A percentile compares a stretch with the other conserved stretches of the same genome.
These are phyloP conservation scores for Dothidotthia symphoricarpi DNA, from an alignment of 2,329 filamentous ascomycete genomes.

Conservation along the genomic window DNA sequence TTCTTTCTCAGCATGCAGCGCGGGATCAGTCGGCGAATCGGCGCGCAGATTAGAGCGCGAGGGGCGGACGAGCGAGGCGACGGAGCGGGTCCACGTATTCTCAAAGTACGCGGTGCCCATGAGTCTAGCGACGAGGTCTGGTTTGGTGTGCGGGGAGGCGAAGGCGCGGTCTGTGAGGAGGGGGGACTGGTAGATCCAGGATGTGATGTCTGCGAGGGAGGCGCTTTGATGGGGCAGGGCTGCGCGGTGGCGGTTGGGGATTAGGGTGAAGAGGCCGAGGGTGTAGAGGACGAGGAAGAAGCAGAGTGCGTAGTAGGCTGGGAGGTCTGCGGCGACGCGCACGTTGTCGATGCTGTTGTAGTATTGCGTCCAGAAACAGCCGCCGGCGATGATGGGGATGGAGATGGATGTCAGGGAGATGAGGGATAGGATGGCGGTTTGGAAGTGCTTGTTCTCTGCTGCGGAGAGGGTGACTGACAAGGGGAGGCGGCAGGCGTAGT, in stretches of 20 bases:
- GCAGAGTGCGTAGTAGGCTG: conserved; percentile 71
- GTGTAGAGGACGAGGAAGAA: conserved; percentile 70
- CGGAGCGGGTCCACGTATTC: conserved; percentile 26
- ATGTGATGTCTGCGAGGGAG: conserved; percentile 73
- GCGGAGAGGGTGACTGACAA: conserved; percentile 60
- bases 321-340: conserved; percentile 66
- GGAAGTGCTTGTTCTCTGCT: conserved; percentile 61
- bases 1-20: conserved; percentile 17
- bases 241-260: conserved; percentile 61
- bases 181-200: conserved; percentile 71
- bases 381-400: conserved; percentile 67
- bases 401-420: conserved; percentile 60
- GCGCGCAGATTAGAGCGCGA: conserved; percentile 27
- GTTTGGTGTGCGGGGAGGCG: conserved; percentile 63
- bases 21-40: conserved; percentile 22
- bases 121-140: conserved; percentile 67
- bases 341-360: conserved; percentile 39
- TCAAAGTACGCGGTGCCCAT: conserved; percentile 57
- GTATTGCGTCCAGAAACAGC: conserved; percentile 72
- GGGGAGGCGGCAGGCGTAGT: conserved; percentile 68
- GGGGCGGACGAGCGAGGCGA: conserved; percentile 32
- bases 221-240: conserved; percentile 71
- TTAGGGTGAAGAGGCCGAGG: conserved; percentile 55
- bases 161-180: conserved; percentile 73
- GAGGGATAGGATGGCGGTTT: conserved; percentile 61